Evolutionary conservation across 257 asterid species (phyloP).

Genomic region (Plantago major): DNA sequence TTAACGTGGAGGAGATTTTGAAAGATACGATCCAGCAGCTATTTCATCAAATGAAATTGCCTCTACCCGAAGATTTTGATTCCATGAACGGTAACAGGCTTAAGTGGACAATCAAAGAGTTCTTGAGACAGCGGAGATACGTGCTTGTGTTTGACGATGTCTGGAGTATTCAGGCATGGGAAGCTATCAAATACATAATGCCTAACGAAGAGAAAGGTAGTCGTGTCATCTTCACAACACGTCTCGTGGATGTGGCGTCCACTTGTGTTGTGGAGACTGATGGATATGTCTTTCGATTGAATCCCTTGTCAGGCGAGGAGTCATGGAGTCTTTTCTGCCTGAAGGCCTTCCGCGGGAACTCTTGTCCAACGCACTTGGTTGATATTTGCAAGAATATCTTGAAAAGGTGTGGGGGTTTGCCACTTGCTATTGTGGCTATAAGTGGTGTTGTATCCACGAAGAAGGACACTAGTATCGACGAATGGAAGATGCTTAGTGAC

Average conservation of each 20-base stretch:
- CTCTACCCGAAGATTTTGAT: constrained; percentile 1
- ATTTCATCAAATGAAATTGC: constrained; percentile 15
- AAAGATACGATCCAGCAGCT: constrained; percentile 26
- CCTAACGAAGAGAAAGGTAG: constrained; percentile 25
- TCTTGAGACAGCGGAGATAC: constrained; percentile 21
- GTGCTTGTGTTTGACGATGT: constrained; percentile 35
- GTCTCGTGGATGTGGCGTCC: constrained; percentile 13
- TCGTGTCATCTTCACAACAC: constrained; percentile 32
- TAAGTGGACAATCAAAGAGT: constrained; percentile 19
- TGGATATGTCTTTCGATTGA: constrained; percentile 10
- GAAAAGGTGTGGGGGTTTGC: constrained; percentile 30
- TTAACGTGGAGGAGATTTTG: constrained; percentile 21
- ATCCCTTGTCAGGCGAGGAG: constrained; percentile 13
- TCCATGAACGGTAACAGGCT: constrained; percentile 12
- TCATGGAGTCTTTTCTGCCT: constrained; percentile 19
- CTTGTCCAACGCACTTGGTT: constrained; percentile 21
- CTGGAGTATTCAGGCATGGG: constrained; percentile 29
- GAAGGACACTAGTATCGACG: constrained; percentile 16
- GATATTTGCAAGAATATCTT: constrained; percentile 21
- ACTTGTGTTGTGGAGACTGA: constrained; percentile 13
- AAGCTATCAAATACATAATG: constrained; percentile 22
- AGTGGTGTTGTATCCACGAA: constrained; percentile 28
- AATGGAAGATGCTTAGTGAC: constrained; percentile 28
- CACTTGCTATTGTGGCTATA: constrained; percentile 27
- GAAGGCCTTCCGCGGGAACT: constrained; percentile 17